phyloP scores from a whole-genome alignment of 345 rosid species.

The Moringa oleifera region DNA sequence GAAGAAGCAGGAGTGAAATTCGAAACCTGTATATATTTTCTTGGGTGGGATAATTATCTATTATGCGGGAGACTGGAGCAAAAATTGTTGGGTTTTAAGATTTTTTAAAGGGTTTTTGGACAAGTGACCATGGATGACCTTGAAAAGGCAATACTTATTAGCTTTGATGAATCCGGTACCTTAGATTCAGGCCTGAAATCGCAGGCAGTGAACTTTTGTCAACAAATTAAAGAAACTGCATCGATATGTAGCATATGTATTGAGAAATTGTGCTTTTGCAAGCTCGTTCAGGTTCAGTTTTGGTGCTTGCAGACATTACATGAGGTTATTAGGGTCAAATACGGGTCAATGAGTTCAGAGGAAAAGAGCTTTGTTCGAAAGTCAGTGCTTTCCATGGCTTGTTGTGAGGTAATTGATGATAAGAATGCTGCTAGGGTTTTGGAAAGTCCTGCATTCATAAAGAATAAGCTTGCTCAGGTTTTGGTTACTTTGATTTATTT shows the following conservation, averaged over 20 bases:
- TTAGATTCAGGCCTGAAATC: slow-evolving; percentile 50
- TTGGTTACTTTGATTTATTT: slow-evolving; percentile 78
- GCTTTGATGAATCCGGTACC: slow-evolving; percentile 73
- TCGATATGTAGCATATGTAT: slow-evolving; percentile 55
- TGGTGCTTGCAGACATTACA: slow-evolving; percentile 91
- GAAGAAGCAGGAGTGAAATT: neutral
- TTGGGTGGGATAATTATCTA: neutral
- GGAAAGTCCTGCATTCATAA: slow-evolving; percentile 74
- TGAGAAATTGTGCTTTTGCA: slow-evolving; percentile 63
- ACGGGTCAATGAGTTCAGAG: slow-evolving; percentile 46
- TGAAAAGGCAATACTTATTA: slow-evolving; percentile 72
- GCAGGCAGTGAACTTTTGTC: slow-evolving; percentile 53
- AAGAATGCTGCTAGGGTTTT: slow-evolving; percentile 41
- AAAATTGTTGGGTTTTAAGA: slow-evolving; percentile 16
- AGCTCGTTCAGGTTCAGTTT: slow-evolving; percentile 73
- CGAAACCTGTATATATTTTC: neutral
- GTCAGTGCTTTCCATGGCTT: slow-evolving; percentile 68
- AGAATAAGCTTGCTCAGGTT: slow-evolving; percentile 92
- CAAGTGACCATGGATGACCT: slow-evolving; percentile 65
- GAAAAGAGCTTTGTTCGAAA: slow-evolving; percentile 57
- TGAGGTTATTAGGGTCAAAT: slow-evolving; percentile 57
- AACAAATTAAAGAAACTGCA: slow-evolving; percentile 50
- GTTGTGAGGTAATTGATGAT: slow-evolving; percentile 47
- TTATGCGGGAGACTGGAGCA: neutral
- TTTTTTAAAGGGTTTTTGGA: slow-evolving; percentile 4